Conservation (phyloP, 2,329 filamentous ascomycete species). For the Exophiala sp. region DNA sequence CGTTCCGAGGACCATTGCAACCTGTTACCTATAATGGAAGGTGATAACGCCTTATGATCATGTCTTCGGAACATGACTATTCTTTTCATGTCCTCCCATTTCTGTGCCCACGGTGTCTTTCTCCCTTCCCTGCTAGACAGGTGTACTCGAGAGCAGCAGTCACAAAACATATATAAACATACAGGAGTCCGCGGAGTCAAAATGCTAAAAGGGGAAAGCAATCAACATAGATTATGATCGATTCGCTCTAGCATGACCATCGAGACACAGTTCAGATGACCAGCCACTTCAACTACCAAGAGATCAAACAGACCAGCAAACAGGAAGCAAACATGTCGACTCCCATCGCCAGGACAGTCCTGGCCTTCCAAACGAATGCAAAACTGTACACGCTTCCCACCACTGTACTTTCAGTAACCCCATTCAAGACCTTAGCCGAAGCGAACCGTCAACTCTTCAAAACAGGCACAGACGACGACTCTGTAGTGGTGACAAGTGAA, state of each 20-base stretch:
- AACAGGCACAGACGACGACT: constrained; percentile 45
- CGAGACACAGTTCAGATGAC: too few relatives aligned
- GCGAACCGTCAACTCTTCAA: constrained; percentile 55
- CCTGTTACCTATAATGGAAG: constrained; percentile 4
- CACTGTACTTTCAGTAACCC: constrained; percentile 40
- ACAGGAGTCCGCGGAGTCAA: too few relatives aligned
- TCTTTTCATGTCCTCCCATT: constrained; percentile 1
- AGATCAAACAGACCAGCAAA: neutral
- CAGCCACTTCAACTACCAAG: too few relatives aligned
- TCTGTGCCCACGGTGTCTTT: neutral
- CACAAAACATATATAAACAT: too few relatives aligned
- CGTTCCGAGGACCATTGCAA: neutral
- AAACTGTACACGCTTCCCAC: constrained; percentile 22
- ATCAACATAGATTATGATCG: too few relatives aligned
- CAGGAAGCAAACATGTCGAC: constrained; percentile 11
- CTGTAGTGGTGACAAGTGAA: constrained; percentile 54
- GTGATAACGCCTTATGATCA: constrained; percentile 6
- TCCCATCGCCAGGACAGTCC: constrained; percentile 10
- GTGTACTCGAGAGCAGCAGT: neutral
- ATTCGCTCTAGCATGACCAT: too few relatives aligned
- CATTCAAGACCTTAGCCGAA: constrained; percentile 48
- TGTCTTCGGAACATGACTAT: neutral
- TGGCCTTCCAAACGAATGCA: constrained; percentile 20
- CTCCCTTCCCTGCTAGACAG: neutral
- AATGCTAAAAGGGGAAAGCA: too few relatives aligned